Evolutionary conservation across 2,329 filamentous ascomycete species (phyloP), one percentile per base, ranked within the genome.

Genomic region (Ophiocordyceps australis): DNA sequence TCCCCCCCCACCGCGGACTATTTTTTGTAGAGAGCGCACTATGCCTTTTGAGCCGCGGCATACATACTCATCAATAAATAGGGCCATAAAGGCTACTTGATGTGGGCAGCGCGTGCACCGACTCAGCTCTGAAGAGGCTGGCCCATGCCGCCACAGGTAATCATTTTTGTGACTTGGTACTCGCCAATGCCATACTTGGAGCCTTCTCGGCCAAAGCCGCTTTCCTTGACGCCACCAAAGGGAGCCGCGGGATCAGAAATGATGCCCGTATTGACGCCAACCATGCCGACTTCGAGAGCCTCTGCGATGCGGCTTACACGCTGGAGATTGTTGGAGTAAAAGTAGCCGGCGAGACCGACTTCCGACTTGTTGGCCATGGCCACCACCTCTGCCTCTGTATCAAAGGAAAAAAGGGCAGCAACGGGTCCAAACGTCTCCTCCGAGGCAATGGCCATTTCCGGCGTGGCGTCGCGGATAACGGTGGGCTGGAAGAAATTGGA

Each of bases 381-480:
- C 17, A 95, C 71, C 5, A 93, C 89, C 41, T 95, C 85, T 27
- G 77, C 74, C 53, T 95, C 89, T 0, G 75, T 82, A 24, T 80
- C 67, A 45, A 95, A 98, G 25, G 73, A 65, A 59, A 94, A 94
- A 10, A 95, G 53, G 1, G 79, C 86, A 0, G 85, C 86, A 1
- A 95, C 78, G 3, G 89, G 89, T 0, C 89, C 89, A 46, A 98
- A 98, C 0, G 86, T 98, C 59, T 98, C 89, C 51, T 95, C 86
- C 2, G 59, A 59, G 5, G 80, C 74, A 37, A 95, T 65, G 31
- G 68, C 63, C 89, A 95, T 95, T 22, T 85, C 72, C 30, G 64
- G 59, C 9, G 63, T 92, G 74, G 93, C 86, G 34, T 78, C 79
- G 8, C 78, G 74, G 32, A 98, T 70, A 22, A 95, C 78, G 0